Base-by-base conservation (phyloP, 2,329 filamentous ascomycete genomes). In the Triangularia setosa region DNA sequence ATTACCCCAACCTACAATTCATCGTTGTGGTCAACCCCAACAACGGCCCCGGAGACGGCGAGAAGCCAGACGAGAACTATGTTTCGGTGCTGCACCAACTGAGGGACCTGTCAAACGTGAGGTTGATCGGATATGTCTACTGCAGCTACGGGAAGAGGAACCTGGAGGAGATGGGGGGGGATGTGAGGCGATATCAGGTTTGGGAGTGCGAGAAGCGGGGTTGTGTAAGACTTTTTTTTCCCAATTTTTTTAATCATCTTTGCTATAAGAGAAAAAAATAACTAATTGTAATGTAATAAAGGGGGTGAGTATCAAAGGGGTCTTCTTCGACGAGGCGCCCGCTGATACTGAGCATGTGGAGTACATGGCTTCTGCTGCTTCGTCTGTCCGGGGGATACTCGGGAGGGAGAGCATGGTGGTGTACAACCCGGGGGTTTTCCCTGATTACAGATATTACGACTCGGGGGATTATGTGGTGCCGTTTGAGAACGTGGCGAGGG, bases 371-470 rank as follows among this genome's bases (percentile, higher is more conserved):
- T 56, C 44, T 14, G 33, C 60, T 53, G 66, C 68, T 11, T 35
- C 9, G 23, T 16, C 11, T 12, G 52, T 55, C 0, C 11, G 52
- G 5, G 16, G 8, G 3, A 30, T 28, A 3, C 30, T 33, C 3
- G 6, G 7, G 30, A 12, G 14, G 11, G 23, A n/a, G 18, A 62
- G 62, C 12, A 57, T 66, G 8, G 66, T 80, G 55, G 74, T 81
- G 33, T 78, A 80, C 69, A 82, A 82, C 65, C 80, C 80, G 4
- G 80, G 80, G 24, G 75, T 76, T 5, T 73, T 81, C 14, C 77
- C 79, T 2, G 75, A 77, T 63, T 70, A 73, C 59, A 73, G 72
- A 28, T 81, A 78, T 69, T 73, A 79, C 63, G 67, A 74, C 40
- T 73, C 72, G 1, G 77, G 79, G 27, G 79, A 82, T 72, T 78